Base-by-base conservation (phyloP, 495 filamentous ascomycete species). In the Lasiosphaeria miniovina region DNA sequence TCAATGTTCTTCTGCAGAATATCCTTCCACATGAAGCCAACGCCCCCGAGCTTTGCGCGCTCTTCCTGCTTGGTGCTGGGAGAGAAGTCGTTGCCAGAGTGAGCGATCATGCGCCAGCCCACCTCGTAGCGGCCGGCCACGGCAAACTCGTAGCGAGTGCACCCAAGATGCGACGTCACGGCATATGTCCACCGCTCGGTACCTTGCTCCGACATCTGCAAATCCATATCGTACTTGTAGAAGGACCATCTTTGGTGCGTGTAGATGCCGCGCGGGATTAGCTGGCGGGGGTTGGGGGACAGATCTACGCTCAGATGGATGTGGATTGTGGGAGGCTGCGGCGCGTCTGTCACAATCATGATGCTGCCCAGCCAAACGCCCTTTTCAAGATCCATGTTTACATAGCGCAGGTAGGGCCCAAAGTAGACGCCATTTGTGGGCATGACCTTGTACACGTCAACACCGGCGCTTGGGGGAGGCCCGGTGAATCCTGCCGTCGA, bases 391-490 rank as follows among this genome's bases (percentile, higher is more conserved):
- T 98, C 90, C 93, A 98, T 97, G 68, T 98, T 98, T 4, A 90
- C 90, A 68, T 98, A 98, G 61, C 93, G 80, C 46, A 98, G 80
- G 70, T 97, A 98, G 0, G 94, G 94, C 1, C 94, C 94, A 71
- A 98, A 98, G 71, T 98, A 98, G 14, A 98, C 94, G n/a, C 92
- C 93, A 60, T 98, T 98, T 2, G 90, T 95, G 4, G 94, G 92
- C 49, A 87, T 86, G 52, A 96, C 84, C 66, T 94, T 96, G 76
- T 96, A 98, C 75, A 95, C 79, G 58, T 96, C 92, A 4, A 98
- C 86, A 3, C 94, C 94, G 41, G 90, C 87, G 59, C 77, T 85
- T 10, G 93, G 94, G 1, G 94, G 91, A 1, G 93, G 93, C 0
- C 91, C 90, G 4, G 85, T 84, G 65, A 95, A 93, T 11, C 89